phyloP scores from a whole-genome alignment of 495 filamentous ascomycete species.

The Talaromyces ruber region DNA sequence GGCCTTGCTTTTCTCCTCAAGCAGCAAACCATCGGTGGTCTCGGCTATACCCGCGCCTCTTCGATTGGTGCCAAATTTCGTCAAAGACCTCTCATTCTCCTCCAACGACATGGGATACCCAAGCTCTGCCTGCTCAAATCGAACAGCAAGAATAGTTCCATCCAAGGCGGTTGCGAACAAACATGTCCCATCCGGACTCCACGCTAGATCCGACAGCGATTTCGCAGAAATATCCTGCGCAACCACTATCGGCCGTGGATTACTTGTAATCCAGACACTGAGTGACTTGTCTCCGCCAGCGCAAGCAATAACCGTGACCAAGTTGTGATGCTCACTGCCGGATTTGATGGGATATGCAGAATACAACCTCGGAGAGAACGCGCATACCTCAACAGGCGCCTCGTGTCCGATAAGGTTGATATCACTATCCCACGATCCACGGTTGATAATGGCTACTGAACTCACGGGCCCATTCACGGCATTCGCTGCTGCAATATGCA shows the following conservation, averaged over 20 bases:
- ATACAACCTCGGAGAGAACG: constrained; percentile 90
- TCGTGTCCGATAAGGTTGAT: constrained; percentile 98
- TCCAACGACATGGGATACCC: constrained; percentile 65
- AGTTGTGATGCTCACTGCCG: constrained; percentile 21
- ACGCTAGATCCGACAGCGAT: constrained; percentile 86
- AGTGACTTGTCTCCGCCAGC: constrained; percentile 94
- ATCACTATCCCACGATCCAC: constrained; percentile 87
- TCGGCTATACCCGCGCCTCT: constrained; percentile 84
- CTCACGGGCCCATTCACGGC: constrained; percentile 95
- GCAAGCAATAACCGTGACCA: constrained; percentile 94
- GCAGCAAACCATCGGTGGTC: constrained; percentile 71
- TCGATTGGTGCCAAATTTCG: constrained; percentile 83
- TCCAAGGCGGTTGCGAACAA: constrained; percentile 82
- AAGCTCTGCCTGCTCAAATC: constrained; percentile 65
- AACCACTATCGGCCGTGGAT: constrained; percentile 80
- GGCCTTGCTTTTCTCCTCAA: constrained; percentile 88
- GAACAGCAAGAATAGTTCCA: constrained; percentile 69
- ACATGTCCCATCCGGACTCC: constrained; percentile 86
- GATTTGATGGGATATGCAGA: constrained; percentile 53
- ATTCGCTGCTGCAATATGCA: constrained; percentile 95
- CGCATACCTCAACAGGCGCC: constrained; percentile 91
- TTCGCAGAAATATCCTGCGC: constrained; percentile 81
- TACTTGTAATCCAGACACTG: constrained; percentile 95
- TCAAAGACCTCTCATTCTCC: constrained; percentile 85
- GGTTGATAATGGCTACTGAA: constrained; percentile 91